These are phyloP conservation scores for Cyclotella sp. DNA, from an alignment of 108 stramenopile species.

Conservation along the genomic window DNA sequence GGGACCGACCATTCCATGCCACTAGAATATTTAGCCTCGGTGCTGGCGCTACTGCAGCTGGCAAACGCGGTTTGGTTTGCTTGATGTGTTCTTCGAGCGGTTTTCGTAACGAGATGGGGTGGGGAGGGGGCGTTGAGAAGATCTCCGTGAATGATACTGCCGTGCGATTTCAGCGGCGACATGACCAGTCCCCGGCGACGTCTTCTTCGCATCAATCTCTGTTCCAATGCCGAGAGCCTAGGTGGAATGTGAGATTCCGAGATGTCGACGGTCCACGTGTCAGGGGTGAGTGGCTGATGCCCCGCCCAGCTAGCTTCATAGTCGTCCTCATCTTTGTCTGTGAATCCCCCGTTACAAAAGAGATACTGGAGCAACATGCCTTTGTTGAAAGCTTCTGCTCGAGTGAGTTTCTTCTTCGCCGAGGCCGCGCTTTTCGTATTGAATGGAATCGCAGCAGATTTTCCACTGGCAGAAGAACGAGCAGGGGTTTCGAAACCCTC, in stretches of 20 bases:
- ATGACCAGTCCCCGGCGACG: constrained; percentile 19
- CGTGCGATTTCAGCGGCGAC: background rate
- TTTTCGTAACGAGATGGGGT: background rate
- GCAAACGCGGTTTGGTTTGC: background rate
- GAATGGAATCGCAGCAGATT: background rate
- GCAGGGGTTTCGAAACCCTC: background rate
- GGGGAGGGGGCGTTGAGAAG: background rate
- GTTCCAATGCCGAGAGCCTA: constrained; percentile 13
- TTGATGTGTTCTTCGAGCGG: background rate
- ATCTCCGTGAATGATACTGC: background rate
- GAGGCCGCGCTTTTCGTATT: background rate
- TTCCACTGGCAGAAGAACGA: background rate
- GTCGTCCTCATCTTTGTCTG: background rate
- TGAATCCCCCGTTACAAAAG: constrained; percentile 2
- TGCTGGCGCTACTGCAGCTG: background rate
- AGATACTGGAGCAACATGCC: constrained; percentile 25
- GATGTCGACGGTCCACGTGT: constrained; percentile 13
- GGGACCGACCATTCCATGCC: constrained; percentile 5
- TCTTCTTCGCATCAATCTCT: constrained; percentile 16
- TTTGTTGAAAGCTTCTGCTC: constrained; percentile 29
- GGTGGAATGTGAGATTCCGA: background rate
- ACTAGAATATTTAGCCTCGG: background rate
- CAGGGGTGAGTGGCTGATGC: constrained; percentile 33
- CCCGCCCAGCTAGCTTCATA: constrained; percentile 29
- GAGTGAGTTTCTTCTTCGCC: constrained; percentile 7